These are phyloP conservation scores for Panus rudis DNA, from an alignment of 768 basidiomycete genomes.

Conservation along the genomic window DNA sequence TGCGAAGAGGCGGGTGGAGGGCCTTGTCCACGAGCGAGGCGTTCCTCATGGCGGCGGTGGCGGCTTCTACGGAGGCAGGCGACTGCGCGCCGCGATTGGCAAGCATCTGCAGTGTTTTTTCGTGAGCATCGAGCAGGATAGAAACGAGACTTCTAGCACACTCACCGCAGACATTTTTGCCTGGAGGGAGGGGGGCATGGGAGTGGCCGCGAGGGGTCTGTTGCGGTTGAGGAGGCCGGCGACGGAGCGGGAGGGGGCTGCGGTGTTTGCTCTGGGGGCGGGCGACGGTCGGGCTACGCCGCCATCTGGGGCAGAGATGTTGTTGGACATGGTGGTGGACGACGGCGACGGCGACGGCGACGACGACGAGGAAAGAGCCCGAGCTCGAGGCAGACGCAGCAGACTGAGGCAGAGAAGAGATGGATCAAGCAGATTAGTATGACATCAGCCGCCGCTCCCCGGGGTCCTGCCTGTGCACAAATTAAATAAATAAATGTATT, in stretches of 20 bases:
- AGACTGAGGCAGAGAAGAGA: not conserved
- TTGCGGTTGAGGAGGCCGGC: slow-evolving; percentile 40
- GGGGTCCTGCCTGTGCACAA: not conserved
- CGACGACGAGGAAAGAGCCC: slow-evolving; percentile 4
- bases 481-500: not conserved
- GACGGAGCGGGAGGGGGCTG: slow-evolving; percentile 17
- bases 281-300: slow-evolving; percentile 13
- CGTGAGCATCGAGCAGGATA: not conserved
- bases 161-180: slow-evolving; percentile 90
- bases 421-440: not conserved
- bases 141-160: slow-evolving; percentile 8
- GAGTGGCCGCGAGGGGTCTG: slow-evolving; percentile 40
- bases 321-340: slow-evolving; percentile 17
- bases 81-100: slow-evolving; percentile 32
- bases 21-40: slow-evolving; percentile 20
- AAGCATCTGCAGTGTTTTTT: no score
- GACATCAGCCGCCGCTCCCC: not conserved
- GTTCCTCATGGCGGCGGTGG: slow-evolving; percentile 34
- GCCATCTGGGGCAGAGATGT: slow-evolving; percentile 13
- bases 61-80: slow-evolving; percentile 32
- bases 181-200: slow-evolving; percentile 84
- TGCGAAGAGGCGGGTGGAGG: slow-evolving; percentile 11
- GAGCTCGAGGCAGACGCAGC: slow-evolving; percentile 9
- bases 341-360: slow-evolving; percentile 4
- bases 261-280: slow-evolving; percentile 11